phyloP scores from a whole-genome alignment of 306 rosid genomes.

The Fagus sylvatica region DNA sequence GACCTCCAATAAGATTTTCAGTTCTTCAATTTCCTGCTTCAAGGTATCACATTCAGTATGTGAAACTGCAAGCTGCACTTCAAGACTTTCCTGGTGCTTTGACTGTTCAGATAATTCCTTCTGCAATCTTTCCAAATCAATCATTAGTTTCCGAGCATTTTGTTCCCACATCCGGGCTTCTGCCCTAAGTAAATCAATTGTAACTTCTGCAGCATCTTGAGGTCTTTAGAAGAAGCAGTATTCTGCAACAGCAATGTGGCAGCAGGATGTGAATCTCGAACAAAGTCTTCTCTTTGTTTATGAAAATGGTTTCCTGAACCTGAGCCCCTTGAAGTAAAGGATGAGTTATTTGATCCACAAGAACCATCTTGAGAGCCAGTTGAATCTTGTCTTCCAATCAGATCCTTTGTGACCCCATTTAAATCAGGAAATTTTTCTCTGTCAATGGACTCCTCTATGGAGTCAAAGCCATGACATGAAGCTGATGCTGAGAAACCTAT shows the following conservation, averaged over 20 bases:
- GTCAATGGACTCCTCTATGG: conserved; percentile 31
- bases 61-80: conserved; percentile 56
- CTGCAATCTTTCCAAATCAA: conserved; percentile 62
- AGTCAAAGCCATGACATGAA: conserved; percentile 25
- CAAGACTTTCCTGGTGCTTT: conserved; percentile 45
- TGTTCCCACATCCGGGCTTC: conserved; percentile 95
- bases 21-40: conserved; percentile 58
- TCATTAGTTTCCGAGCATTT: conserved; percentile 75
- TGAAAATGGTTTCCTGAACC: conserved; percentile 21
- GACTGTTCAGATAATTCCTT: conserved; percentile 65
- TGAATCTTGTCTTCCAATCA: conserved; percentile 27
- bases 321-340: conserved; percentile 25
- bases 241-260: neutral
- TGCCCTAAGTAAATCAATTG: conserved; percentile 66
- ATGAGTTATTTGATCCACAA: conserved; percentile 20
- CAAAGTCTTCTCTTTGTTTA: conserved; percentile 34
- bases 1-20: conserved; percentile 42
- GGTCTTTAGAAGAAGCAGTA: conserved; percentile 30
- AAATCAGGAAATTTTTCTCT: conserved; percentile 25
- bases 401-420: conserved; percentile 9
- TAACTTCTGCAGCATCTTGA: conserved; percentile 54
- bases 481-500: conserved; percentile 20
- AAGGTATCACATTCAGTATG: conserved; percentile 47
- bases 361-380: conserved; percentile 16
- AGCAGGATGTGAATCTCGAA: conserved; percentile 4